Conservation (phyloP, 1,284 basidiomycete species). For the Cutaneotrichosporon sp. region DNA sequence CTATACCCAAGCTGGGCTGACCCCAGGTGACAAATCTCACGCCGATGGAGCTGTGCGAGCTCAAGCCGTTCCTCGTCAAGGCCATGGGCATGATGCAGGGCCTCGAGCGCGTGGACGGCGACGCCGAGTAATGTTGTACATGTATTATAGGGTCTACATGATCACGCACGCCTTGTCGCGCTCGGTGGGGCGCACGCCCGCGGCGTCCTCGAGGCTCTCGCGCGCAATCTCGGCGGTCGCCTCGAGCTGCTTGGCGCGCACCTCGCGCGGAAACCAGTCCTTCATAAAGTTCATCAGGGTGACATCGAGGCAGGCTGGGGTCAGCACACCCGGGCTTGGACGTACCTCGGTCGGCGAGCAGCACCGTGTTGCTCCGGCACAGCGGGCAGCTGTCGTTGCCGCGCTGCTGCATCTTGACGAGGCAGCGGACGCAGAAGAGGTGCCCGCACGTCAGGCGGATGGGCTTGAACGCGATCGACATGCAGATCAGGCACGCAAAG, state of each 20-base stretch:
- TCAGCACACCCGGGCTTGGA: neutral
- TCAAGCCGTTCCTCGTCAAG: conserved; percentile 82
- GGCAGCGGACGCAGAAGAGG: conserved; percentile 87
- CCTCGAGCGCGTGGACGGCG: conserved; percentile 35
- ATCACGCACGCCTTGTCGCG: conserved; percentile 43
- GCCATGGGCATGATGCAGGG: conserved; percentile 69
- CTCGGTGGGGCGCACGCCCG: conserved; percentile 43
- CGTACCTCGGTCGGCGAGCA: conserved; percentile 72
- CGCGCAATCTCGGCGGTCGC: conserved; percentile 75
- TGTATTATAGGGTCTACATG: conserved; percentile 43
- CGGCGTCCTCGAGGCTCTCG: conserved; percentile 70
- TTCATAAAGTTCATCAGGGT: conserved; percentile 67
- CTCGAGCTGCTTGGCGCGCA: conserved; percentile 70
- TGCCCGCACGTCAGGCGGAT: conserved; percentile 82
- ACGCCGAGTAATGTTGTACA: conserved; percentile 19
- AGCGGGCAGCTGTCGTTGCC: conserved; percentile 80
- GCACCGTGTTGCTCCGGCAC: conserved; percentile 74
- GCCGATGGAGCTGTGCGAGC: conserved; percentile 89
- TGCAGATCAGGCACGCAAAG: conserved; percentile 69
- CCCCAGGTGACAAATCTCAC: conserved; percentile 77
- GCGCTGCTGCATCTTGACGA: conserved; percentile 92
- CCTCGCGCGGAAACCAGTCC: conserved; percentile 89
- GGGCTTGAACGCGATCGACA: conserved; percentile 81
- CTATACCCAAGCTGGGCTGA: conserved; percentile 8
- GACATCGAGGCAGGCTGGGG: conserved; percentile 41